These are phyloP conservation scores for Guadua angustifolia DNA, from an alignment of 176 grass and related monocot species.

Conservation along the genomic window DNA sequence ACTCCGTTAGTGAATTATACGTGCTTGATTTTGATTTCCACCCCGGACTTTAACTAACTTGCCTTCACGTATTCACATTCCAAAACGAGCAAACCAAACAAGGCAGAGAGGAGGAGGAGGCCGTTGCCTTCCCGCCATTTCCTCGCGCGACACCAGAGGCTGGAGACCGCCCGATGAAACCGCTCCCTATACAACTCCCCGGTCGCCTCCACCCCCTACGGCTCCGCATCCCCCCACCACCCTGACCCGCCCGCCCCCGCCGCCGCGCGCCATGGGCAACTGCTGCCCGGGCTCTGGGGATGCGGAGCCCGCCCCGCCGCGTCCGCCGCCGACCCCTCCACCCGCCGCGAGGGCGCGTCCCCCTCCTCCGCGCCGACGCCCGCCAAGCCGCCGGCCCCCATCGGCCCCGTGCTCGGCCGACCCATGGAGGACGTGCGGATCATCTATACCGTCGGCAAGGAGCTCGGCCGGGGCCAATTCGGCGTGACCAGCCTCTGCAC, in stretches of 20 bases:
- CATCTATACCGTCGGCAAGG: constrained; percentile 80
- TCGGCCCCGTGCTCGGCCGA: constrained; percentile 79
- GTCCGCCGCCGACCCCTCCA: constrained; percentile 6
- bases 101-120: background rate
- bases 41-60: background rate
- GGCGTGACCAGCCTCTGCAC: constrained; percentile 92
- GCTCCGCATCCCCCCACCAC: constrained; percentile 50
- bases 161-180: constrained; percentile 30
- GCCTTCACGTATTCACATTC: background rate
- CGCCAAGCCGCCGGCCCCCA: constrained; percentile 49
- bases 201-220: constrained; percentile 16
- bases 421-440: constrained; percentile 84
- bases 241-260: background rate
- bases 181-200: constrained; percentile 43
- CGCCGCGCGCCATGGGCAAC: constrained; percentile 67
- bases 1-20: too few relatives aligned
- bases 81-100: background rate
- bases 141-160: constrained; percentile 40
- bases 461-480: constrained; percentile 93
- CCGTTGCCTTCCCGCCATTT: constrained; percentile 63
- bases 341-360: constrained; percentile 23
- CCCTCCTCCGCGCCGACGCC: constrained; percentile 37
- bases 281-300: constrained; percentile 69
- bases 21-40: background rate
- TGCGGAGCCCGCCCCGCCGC: constrained; percentile 45